phyloP scores from a whole-genome alignment of 371 early-diverging fungal species.

The Mortierella sp. region DNA sequence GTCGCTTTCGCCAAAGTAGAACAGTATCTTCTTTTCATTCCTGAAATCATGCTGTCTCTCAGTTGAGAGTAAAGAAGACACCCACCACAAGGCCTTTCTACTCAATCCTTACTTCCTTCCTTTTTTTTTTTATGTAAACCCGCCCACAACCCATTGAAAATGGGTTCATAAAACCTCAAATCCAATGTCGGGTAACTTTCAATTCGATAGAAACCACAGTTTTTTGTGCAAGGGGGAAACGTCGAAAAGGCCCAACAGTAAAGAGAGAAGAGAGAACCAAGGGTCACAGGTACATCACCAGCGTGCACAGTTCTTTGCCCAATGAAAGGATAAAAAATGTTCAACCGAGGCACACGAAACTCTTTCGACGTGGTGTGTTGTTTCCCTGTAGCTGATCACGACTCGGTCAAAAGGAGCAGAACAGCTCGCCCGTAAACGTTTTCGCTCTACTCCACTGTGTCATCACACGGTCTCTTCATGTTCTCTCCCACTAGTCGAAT shows the following conservation, averaged over 20 bases:
- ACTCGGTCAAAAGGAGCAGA: neutral
- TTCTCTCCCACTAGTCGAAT: neutral
- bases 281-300: neutral
- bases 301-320: neutral
- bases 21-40: too few relatives aligned
- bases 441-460: conserved; percentile 34
- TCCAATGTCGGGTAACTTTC: conserved; percentile 8
- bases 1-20: too few relatives aligned
- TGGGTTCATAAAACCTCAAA: neutral
- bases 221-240: neutral
- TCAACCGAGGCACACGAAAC: neutral
- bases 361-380: neutral
- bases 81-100: too few relatives aligned
- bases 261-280: neutral
- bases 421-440: conserved; percentile 15
- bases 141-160: neutral
- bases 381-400: neutral
- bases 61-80: too few relatives aligned
- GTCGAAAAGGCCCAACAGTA: neutral
- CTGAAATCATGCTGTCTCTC: too few relatives aligned
- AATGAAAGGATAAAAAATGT: neutral
- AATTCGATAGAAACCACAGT: neutral
- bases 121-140: too few relatives aligned
- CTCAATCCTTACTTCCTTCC: too few relatives aligned
- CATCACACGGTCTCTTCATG: conserved; percentile 23